Percentiles rank a stretch among this genome's conserved stretches.
Conservation (phyloP, 768 basidiomycete species). For the Strobilomyces echinocephalus region DNA sequence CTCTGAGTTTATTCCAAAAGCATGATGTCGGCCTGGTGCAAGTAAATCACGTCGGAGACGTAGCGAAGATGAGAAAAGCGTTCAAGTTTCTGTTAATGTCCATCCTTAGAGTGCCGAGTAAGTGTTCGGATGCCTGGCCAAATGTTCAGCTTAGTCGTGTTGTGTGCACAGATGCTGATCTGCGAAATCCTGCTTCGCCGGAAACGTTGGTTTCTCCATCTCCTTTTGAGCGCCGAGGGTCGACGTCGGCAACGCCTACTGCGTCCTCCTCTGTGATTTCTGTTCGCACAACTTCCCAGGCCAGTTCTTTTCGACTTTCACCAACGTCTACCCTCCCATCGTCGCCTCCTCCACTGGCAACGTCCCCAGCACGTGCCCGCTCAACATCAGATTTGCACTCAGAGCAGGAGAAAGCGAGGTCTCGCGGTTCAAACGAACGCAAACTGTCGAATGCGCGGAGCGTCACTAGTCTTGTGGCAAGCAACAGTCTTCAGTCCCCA, state of each 20-base stretch:
- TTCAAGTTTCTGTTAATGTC: constrained; percentile 74
- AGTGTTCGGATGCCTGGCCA: constrained; percentile 13
- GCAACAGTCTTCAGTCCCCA: constrained; percentile 19
- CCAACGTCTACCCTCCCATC: constrained; percentile 34
- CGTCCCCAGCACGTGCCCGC: constrained; percentile 49
- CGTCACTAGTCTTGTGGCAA: constrained; percentile 21
- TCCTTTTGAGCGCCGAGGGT: constrained; percentile 50
- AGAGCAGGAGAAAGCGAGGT: constrained; percentile 37
- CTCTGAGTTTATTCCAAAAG: constrained; percentile 44
- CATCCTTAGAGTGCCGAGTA: constrained; percentile 45
- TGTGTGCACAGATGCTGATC: constrained; percentile 35
- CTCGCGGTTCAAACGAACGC: constrained; percentile 21
- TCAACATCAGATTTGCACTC: constrained; percentile 52
- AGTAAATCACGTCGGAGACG: constrained; percentile 52
- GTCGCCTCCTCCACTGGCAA: constrained; percentile 36
- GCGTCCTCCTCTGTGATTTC: constrained; percentile 39
- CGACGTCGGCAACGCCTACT: constrained; percentile 50
- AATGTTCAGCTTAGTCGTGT: constrained; percentile 12
- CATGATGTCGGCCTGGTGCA: constrained; percentile 80
- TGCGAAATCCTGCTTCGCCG: constrained; percentile 73
- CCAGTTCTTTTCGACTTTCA: constrained; percentile 27
- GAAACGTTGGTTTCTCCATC: constrained; percentile 46
- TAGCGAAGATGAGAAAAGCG: constrained; percentile 67
- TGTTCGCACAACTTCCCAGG: constrained; percentile 29
- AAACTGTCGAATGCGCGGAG: constrained; percentile 31